Percentiles rank a stretch among this genome's conserved stretches.
These are phyloP conservation scores for Alternaria gaisen DNA, from an alignment of 2,329 filamentous ascomycete genomes.

Conservation along the genomic window DNA sequence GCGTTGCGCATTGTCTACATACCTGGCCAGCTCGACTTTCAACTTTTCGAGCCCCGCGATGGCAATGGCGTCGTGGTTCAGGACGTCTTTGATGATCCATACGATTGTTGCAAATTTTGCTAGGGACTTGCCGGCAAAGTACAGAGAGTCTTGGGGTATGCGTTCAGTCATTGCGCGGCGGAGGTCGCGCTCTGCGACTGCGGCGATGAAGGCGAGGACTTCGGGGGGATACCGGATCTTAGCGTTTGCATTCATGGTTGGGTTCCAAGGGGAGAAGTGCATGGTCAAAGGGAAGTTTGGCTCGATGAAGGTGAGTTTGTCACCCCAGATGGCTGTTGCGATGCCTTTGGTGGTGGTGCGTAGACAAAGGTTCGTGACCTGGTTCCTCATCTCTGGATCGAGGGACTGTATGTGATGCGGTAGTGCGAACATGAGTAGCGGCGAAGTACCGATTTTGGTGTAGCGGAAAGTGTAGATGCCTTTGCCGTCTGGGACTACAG, in stretches of 20 bases:
- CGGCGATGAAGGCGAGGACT: slow-evolving; percentile 68
- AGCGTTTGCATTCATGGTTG: slow-evolving; percentile 51
- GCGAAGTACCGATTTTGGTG: slow-evolving; percentile 72
- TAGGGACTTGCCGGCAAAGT: slow-evolving; percentile 78
- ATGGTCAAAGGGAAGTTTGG: slow-evolving; percentile 74
- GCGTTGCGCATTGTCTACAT: slow-evolving; percentile 52
- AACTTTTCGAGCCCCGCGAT: slow-evolving; percentile 60
- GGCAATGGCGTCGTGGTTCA: slow-evolving; percentile 63
- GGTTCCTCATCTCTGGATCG: slow-evolving; percentile 62
- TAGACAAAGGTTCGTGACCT: slow-evolving; percentile 66
- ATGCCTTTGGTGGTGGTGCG: slow-evolving; percentile 86
- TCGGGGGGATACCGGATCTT: slow-evolving; percentile 52
- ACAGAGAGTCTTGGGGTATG: slow-evolving; percentile 84
- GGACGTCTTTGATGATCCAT: slow-evolving; percentile 62
- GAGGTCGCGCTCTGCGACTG: slow-evolving; percentile 75
- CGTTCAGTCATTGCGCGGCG: slow-evolving; percentile 77
- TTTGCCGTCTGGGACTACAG: slow-evolving; percentile 63
- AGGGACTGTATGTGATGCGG: slow-evolving; percentile 87
- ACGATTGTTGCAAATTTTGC: slow-evolving; percentile 55
- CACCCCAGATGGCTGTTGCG: slow-evolving; percentile 72
- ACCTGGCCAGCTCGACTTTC: slow-evolving; percentile 59
- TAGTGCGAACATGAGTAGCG: slow-evolving; percentile 83
- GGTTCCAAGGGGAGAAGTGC: slow-evolving; percentile 80
- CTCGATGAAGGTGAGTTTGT: slow-evolving; percentile 74
- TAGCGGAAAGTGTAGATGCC: slow-evolving; percentile 78